phyloP scores from a whole-genome alignment of 306 rosid species.

The Begonia loranthoides region DNA sequence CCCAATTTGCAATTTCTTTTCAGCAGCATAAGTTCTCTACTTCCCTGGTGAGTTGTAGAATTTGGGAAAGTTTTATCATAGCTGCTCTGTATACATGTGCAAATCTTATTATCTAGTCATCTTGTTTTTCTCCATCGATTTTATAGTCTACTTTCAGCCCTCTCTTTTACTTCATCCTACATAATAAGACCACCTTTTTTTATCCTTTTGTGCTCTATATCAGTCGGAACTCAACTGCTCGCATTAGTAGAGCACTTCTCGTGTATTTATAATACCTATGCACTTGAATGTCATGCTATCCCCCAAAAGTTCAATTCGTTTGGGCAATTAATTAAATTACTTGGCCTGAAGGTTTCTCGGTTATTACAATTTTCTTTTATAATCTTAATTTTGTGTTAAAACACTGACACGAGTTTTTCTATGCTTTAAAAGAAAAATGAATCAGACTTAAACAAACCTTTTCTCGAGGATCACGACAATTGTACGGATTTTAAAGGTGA shows the following conservation, averaged over 20 bases:
- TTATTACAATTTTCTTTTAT: no score
- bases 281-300: no score
- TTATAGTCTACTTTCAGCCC: no score
- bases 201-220: background rate
- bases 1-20: constrained; percentile 76
- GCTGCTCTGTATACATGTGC: background rate
- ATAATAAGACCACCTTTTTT: background rate
- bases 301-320: no score
- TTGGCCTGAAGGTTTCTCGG: no score
- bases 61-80: constrained; percentile 9
- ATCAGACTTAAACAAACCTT: constrained; percentile 21
- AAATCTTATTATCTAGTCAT: background rate
- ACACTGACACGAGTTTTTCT: constrained; percentile 10
- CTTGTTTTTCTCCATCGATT: background rate
- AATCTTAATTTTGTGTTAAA: constrained; percentile 2
- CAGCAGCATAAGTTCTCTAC: constrained; percentile 57
- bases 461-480: constrained; percentile 27
- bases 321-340: no score
- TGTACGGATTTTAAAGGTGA: constrained; percentile 52
- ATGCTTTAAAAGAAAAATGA: constrained; percentile 28
- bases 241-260: no score
- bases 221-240: no score
- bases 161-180: no score
- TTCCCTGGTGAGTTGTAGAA: constrained; percentile 56
- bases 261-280: no score